phyloP scores from a whole-genome alignment of 129 eudicot genomes.

The Erigeron canadensis region DNA sequence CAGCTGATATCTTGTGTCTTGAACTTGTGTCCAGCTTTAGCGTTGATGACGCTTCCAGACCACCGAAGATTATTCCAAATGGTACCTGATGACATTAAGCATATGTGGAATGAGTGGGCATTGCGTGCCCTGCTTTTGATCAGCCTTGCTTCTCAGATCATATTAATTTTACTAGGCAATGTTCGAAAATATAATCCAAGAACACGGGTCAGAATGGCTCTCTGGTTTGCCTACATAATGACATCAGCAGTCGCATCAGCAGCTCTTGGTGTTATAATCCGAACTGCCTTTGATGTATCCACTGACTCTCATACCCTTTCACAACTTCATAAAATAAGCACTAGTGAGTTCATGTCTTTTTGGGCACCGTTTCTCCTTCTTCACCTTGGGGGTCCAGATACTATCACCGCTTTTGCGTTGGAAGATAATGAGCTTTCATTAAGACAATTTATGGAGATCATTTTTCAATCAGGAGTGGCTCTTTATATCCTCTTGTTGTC shows the following conservation, averaged over 20 bases:
- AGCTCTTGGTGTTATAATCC: slow-evolving; percentile 43
- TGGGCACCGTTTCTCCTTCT: slow-evolving; percentile 73
- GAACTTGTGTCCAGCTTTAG: slow-evolving; percentile 27
- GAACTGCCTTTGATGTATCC: slow-evolving; percentile 32
- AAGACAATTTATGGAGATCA: slow-evolving; percentile 40
- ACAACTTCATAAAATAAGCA: neutral
- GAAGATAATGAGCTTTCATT: slow-evolving; percentile 65
- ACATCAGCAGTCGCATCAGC: slow-evolving; percentile 44
- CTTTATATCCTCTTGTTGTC: slow-evolving; percentile 45
- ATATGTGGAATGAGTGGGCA: slow-evolving; percentile 42
- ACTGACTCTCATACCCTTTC: slow-evolving; percentile 20
- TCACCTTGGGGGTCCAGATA: slow-evolving; percentile 63
- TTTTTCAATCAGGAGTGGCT: slow-evolving; percentile 36
- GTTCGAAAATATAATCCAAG: slow-evolving; percentile 38
- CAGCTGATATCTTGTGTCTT: neutral
- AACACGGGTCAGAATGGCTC: slow-evolving; percentile 35
- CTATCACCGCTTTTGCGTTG: slow-evolving; percentile 61
- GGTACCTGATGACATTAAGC: slow-evolving; percentile 22
- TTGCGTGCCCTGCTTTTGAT: slow-evolving; percentile 33
- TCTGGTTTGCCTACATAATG: slow-evolving; percentile 50
- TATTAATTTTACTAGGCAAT: slow-evolving; percentile 38
- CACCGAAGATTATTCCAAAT: slow-evolving; percentile 9
- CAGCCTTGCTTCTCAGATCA: slow-evolving; percentile 42
- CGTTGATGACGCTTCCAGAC: slow-evolving; percentile 26
- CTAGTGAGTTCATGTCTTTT: slow-evolving; percentile 43